Evolutionary conservation across 2,329 filamentous ascomycete species (phyloP).

Genomic region (Alternaria triticina): DNA sequence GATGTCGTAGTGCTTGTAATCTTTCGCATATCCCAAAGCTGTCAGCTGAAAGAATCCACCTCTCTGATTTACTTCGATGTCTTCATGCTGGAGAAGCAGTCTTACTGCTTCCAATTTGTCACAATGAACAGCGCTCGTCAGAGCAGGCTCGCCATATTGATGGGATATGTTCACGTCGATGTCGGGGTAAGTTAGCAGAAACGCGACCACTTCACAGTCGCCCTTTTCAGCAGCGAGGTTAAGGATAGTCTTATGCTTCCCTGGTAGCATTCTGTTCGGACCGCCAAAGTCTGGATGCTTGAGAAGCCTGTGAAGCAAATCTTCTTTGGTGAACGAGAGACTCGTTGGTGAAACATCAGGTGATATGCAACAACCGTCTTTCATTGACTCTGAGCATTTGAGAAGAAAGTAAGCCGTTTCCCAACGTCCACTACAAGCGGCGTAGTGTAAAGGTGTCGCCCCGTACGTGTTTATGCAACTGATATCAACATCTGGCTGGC

Average conservation of each 20-base stretch:
- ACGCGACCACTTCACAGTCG: neutral
- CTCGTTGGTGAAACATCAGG: neutral
- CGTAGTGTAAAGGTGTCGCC: neutral
- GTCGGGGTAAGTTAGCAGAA: neutral
- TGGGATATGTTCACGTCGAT: constrained; percentile 1
- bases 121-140: no score
- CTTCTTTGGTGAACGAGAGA: neutral
- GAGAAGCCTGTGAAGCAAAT: neutral
- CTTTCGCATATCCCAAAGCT: neutral
- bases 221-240: neutral
- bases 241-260: neutral
- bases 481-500: neutral
- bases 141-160: no score
- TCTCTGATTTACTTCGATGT: neutral
- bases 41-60: no score
- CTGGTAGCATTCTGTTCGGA: neutral
- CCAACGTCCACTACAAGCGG: neutral
- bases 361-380: rapidly evolving
- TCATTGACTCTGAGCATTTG: neutral
- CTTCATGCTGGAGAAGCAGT: no score
- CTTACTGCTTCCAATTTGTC: no score
- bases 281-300: neutral
- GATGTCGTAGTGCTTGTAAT: neutral
- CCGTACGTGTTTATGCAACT: rapidly evolving
- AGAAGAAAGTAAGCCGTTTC: neutral